Evolutionary conservation across 805 yeast genomes (phyloP).

Genomic region (Starmerella geochares): DNA sequence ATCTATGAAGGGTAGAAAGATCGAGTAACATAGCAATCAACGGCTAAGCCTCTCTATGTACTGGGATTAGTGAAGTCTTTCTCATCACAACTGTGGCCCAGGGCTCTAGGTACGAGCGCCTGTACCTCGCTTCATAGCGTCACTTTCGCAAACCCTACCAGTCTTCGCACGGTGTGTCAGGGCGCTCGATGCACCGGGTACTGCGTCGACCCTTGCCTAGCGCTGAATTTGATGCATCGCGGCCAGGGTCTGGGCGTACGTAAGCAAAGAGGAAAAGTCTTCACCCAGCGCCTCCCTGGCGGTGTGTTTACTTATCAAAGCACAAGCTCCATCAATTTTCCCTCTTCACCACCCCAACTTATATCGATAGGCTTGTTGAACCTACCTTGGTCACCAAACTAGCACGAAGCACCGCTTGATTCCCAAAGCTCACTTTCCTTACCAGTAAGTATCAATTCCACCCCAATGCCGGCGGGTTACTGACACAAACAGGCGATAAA

Average conservation of each 20-base stretch:
- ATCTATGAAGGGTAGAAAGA: background rate
- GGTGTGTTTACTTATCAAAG: slow-evolving; percentile 8
- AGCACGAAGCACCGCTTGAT: slow-evolving; percentile 5
- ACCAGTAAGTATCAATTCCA: slow-evolving; percentile 20
- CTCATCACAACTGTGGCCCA: background rate
- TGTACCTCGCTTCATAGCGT: background rate
- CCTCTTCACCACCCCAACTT: slow-evolving; percentile 7
- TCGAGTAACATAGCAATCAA: background rate
- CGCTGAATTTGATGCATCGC: background rate
- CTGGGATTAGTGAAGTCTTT: background rate
- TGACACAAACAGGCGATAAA: background rate
- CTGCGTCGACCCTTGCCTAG: background rate
- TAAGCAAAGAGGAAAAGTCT: slow-evolving; percentile 8
- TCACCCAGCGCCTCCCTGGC: slow-evolving; percentile 2
- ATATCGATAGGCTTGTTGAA: background rate
- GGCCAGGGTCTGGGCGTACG: background rate
- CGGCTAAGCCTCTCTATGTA: background rate
- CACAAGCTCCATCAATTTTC: background rate
- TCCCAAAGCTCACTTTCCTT: slow-evolving; percentile 12
- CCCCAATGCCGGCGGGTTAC: background rate
- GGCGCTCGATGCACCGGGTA: background rate
- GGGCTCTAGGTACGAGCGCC: too few relatives aligned
- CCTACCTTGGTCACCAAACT: slow-evolving; percentile 3
- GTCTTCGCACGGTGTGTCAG: background rate
- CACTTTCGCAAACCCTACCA: background rate